Base-by-base conservation (phyloP, 192 early-diverging fungal genomes). In the Coemansia sp. region DNA sequence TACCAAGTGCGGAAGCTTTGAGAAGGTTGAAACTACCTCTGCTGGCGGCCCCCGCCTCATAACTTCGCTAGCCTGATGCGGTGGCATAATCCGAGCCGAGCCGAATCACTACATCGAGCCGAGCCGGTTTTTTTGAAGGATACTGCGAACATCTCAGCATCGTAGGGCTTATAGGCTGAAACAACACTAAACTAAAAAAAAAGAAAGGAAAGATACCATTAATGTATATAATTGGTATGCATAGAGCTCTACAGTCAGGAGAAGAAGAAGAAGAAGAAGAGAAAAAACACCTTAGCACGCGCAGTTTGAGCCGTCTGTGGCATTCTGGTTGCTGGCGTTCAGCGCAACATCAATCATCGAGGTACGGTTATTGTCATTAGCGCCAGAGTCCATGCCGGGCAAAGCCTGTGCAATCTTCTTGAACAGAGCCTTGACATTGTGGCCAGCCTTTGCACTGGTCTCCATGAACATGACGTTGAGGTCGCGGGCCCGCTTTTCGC, bases 391-490 rank as follows among this genome's bases (percentile, higher is more conserved):
- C 85, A 91, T 91, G 7, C 95, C 94, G 9, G 92, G 92, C 10
- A 83, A 70, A 11, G 80, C 75, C 67, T 96, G 94, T 2, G 96
- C 98, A 78, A 99, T 97, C 76, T 95, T 96, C 68, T 92, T 89
- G 77, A 99, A 99, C 58, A 99, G 85, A 3, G 91, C 90, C 86
- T 99, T 99, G 36, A 99, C 96, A 78, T 99, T 99, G 79, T 98
- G 95, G 20, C 95, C 98, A 9, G 94, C 95, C 80, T 99, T 99
- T 46, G 98, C 98, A 66, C 90, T 92, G n/a, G 98, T 99, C 77
- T 99, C 98, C 72, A 99, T 98, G 81, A 97, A 99, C 91, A 99
- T 91, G 44, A 95, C 95, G 63, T 93, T 94, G 80, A 92, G 90
- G 68, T 98, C 96, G 73, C 94, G 94, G 11, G 96, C 94, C 71